Percentiles rank a stretch among this genome's conserved stretches.
These are phyloP conservation scores for Phytopythium aichiense DNA, from an alignment of 352 stramenopile genomes.

Conservation along the genomic window DNA sequence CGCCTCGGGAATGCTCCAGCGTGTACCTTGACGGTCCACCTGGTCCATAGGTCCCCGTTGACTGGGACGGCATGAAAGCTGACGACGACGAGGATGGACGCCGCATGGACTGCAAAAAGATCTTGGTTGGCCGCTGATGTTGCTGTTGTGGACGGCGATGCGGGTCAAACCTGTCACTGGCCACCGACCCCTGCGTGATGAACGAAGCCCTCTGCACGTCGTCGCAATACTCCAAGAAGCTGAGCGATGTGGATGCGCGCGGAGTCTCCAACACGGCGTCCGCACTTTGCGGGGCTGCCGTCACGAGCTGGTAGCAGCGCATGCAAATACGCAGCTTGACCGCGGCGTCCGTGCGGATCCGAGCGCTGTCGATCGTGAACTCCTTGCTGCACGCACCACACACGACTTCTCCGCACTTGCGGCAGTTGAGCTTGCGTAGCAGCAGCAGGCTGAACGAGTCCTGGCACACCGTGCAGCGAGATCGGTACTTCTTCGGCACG, in stretches of 20 bases:
- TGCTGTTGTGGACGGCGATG: constrained; percentile 4
- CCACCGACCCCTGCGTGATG: constrained; percentile 36
- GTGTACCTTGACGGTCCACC: background rate
- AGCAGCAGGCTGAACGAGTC: constrained; percentile 83
- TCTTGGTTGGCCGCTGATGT: constrained; percentile 37
- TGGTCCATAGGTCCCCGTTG: background rate
- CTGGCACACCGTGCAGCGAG: constrained; percentile 67
- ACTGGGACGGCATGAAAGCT: background rate
- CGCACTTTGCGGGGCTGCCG: constrained; percentile 49
- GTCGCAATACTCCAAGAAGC: constrained; percentile 64
- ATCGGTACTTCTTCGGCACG: constrained; percentile 77
- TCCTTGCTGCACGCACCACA: constrained; percentile 84
- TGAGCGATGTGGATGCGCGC: constrained; percentile 51
- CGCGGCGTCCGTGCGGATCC: constrained; percentile 27
- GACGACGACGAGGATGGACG: constrained; percentile 11
- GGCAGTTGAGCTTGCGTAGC: constrained; percentile 80
- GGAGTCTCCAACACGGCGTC: constrained; percentile 45
- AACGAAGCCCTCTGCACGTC: constrained; percentile 57
- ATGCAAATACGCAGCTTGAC: constrained; percentile 84
- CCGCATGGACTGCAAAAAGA: constrained; percentile 73
- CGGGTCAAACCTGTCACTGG: background rate
- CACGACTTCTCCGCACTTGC: constrained; percentile 86
- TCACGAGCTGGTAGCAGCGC: constrained; percentile 80
- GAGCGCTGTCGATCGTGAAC: constrained; percentile 57
- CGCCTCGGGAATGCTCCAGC: background rate